Evolutionary conservation across 2,329 filamentous ascomycete species (phyloP).

Genomic region (Monilinia polystroma): DNA sequence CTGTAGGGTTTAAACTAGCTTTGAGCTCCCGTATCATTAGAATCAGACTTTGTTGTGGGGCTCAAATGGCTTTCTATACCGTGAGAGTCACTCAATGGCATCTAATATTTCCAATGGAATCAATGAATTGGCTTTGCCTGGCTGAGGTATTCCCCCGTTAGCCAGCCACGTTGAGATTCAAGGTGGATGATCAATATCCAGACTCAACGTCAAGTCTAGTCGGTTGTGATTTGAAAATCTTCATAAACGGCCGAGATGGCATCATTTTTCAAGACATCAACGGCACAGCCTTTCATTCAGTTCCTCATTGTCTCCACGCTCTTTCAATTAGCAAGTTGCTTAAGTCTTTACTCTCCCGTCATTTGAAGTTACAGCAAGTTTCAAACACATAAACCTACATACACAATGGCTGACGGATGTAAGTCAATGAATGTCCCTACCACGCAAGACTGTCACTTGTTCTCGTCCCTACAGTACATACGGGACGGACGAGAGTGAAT

Average conservation of each 20-base stretch:
- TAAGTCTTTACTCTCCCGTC: constrained; percentile 17
- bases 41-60: constrained; percentile 28
- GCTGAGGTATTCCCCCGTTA: constrained; percentile 32
- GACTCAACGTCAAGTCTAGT: constrained; percentile 22
- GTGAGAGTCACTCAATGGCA: constrained; percentile 23
- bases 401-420: constrained; percentile 40
- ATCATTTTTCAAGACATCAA: constrained; percentile 28
- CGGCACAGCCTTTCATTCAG: constrained; percentile 25
- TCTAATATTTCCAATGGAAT: constrained; percentile 24
- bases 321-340: constrained; percentile 8
- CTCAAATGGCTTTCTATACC: constrained; percentile 25
- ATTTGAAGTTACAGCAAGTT: constrained; percentile 18
- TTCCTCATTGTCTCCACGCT: constrained; percentile 22
- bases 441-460: constrained; percentile 15
- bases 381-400: constrained; percentile 19
- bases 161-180: constrained; percentile 34
- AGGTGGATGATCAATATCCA: constrained; percentile 21
- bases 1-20: constrained; percentile 36
- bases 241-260: constrained; percentile 35
- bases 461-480: constrained; percentile 18
- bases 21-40: constrained; percentile 35
- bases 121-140: constrained; percentile 24
- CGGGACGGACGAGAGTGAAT: constrained; percentile 1
- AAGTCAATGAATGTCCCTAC: constrained; percentile 30
- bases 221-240: constrained; percentile 26